phyloP scores from a whole-genome alignment of 352 stramenopile genomes.

The Pythium sukuiense region DNA sequence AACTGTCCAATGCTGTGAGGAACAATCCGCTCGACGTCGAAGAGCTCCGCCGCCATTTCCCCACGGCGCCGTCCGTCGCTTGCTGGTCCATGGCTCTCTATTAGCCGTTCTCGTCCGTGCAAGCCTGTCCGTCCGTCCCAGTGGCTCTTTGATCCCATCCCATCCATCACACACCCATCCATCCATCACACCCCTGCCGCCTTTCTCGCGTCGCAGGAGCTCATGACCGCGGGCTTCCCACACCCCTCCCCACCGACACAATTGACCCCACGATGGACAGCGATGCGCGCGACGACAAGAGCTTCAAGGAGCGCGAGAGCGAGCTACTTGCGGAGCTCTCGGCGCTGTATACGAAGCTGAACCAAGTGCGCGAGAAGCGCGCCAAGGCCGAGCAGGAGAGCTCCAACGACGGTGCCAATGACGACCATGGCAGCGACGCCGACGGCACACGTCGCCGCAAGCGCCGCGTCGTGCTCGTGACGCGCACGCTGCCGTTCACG shows the following conservation, averaged over 20 bases:
- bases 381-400: conserved; percentile 66
- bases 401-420: conserved; percentile 20
- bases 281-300: conserved; percentile 24
- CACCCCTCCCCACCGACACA: not conserved
- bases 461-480: conserved; percentile 72
- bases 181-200: not conserved
- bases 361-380: conserved; percentile 80
- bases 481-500: conserved; percentile 72
- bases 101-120: not conserved
- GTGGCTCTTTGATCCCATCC: not conserved
- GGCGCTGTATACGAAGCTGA: conserved; percentile 78
- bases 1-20: conserved; percentile 3
- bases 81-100: conserved; percentile 3
- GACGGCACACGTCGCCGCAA: conserved; percentile 41
- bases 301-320: conserved; percentile 72
- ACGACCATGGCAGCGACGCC: conserved; percentile 23
- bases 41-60: conserved; percentile 1
- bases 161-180: not conserved
- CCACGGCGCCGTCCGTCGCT: not conserved
- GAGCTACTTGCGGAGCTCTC: conserved; percentile 70
- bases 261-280: conserved; percentile 22
- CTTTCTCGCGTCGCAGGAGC: not conserved
- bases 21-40: conserved; percentile 3
- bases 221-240: not conserved
- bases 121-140: not conserved